Evolutionary conservation across 306 rosid genomes (phyloP), one percentile per base, ranked within the genome.

Genomic region (Cucumis cinereus): DNA sequence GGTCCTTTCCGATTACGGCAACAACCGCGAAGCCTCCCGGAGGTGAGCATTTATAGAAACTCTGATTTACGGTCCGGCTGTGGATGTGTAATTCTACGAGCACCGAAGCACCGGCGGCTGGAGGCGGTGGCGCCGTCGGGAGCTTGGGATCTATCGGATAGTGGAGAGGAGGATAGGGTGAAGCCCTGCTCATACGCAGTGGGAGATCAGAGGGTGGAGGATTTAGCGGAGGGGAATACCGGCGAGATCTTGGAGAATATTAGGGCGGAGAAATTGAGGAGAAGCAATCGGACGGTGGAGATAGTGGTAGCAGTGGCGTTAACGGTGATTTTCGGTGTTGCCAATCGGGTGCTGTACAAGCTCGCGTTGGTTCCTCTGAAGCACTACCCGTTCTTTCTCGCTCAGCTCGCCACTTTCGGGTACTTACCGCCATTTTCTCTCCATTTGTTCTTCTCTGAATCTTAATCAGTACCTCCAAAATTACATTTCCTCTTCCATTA

Each of bases 321-420:
- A 5, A 88, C 98, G 89, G 98, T 90, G 84, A 86, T 86, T 43
- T 62, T 87, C 70, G 98, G 98, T 10, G 98, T 89, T 1, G 98
- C 88, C 26, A 93, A 93, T 75, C 82, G 98, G 49, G 98, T 93
- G 67, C 28, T 90, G 73, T 90, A 93, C 81, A 93, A 93, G 82
- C 83, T 93, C 52, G 98, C 98, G 54, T 84, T 93, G 89, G 91
- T 93, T 78, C 98, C 98, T 28, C 87, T 93, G 71, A 90, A 93
- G 77, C 88, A 83, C 3, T 93, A 93, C 67, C 98, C 98, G 11
- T 93, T 93, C 87, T 93, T 93, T 75, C 94, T 93, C 28, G 98
- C 98, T 17, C 98, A 93, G 89, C 87, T 93, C 75, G 92, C 98
- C 35, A 90, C 98, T 68, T 85, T 90, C 87, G 98, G 98, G 98